Evolutionary conservation across 306 rosid species (phyloP), one percentile per base, ranked within the genome.

Genomic region (Luffa aegyptiaca): DNA sequence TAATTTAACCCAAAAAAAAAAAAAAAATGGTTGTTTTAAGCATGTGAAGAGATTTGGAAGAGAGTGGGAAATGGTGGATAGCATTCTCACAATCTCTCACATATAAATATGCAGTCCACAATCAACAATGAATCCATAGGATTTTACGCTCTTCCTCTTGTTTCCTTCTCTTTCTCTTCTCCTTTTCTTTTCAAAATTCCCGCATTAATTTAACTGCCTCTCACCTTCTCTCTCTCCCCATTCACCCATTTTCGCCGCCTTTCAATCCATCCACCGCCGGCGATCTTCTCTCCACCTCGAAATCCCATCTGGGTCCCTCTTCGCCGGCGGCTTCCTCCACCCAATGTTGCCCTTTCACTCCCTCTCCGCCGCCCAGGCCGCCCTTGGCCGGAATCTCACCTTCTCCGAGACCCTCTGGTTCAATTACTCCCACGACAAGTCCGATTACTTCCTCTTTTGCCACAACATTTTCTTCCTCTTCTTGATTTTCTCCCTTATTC

Each of bases 391-490:
- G 21, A 88, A 87, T 78, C 90, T 94, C 72, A 90, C 92, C 33
- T 61, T 44, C 21, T 85, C 83, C 37, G 96, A 94, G 87, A 88
- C 89, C 20, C 51, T 92, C 10, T 94, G 98, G 98, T 90, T 90
- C 87, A 87, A 87, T 26, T 94, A 94, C 89, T 92, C 98, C 0
- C 90, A 90, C 13, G 18, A 61, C 4, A 92, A 89, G 86, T 81
- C 97, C 79, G 93, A 92, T 68, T 89, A 90, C 88, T 78, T 87
- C 41, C 97, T 94, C 55, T 92, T 84, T 83, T 87, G 92, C 82
- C 98, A 94, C 80, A 92, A 89, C 85, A 77, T 86, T 41, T 75
- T 92, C 63, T 90, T 94, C 85, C 92, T 94, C 68, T 90, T 86
- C 64, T 8, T 90, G 65, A 41, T 89, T 21, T 94, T 88, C 92